A percentile compares a stretch with the other conserved stretches of the same genome.
Conservation (phyloP, 2,329 filamentous ascomycete species). For the Ploettnerulaceae sp. region DNA sequence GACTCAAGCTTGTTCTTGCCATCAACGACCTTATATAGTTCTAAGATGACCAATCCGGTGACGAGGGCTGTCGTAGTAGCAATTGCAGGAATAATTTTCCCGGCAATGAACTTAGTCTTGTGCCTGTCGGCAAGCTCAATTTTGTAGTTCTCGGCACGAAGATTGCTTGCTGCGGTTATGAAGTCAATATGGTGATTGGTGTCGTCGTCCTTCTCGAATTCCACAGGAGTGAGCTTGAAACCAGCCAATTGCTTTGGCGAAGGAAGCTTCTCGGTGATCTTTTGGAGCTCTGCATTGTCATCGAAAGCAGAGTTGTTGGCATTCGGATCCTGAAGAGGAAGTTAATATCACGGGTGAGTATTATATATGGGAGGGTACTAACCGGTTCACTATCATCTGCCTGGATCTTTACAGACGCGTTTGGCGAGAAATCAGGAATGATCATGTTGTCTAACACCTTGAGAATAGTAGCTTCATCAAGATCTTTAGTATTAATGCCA, state of each 20-base stretch:
- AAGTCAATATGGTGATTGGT: constrained; percentile 98
- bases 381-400: constrained; percentile 88
- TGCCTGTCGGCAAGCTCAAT: constrained; percentile 88
- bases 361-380: constrained; percentile 32
- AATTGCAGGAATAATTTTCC: constrained; percentile 98
- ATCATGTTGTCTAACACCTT: constrained; percentile 88
- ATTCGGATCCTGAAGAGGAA: constrained; percentile 63
- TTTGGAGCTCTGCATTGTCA: constrained; percentile 71
- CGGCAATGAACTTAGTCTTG: constrained; percentile 99
- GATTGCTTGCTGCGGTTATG: constrained; percentile 93
- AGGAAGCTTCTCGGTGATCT: constrained; percentile 68
- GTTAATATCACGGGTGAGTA: background rate
- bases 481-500: constrained; percentile 80
- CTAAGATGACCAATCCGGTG: constrained; percentile 85
- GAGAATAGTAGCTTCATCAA: constrained; percentile 65
- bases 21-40: constrained; percentile 94
- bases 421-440: constrained; percentile 89
- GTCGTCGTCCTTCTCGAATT: constrained; percentile 99
- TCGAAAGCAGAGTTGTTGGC: constrained; percentile 54
- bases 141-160: constrained; percentile 97
- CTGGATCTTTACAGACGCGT: constrained; percentile 91
- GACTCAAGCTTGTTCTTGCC: constrained; percentile 96
- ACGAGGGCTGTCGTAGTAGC: constrained; percentile 95
- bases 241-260: constrained; percentile 75
- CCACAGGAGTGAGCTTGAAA: constrained; percentile 85